Conservation (phyloP, 192 early-diverging fungal species). For the Linnemannia schmuckeri region DNA sequence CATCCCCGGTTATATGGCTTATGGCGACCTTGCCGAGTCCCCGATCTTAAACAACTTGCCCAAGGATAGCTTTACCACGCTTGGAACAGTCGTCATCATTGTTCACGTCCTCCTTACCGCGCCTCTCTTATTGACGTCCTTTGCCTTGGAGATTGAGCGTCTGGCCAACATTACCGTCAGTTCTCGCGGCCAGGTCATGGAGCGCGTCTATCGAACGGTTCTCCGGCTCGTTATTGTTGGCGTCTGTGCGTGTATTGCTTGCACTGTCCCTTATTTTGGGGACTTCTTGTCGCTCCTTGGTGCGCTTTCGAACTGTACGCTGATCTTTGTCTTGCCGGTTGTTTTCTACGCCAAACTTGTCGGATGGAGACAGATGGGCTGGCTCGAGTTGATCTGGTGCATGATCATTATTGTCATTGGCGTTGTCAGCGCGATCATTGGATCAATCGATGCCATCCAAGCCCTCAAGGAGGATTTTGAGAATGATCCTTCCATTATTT, state of each 20-base stretch:
- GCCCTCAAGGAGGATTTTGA: slow-evolving; percentile 36
- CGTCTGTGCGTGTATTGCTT: slow-evolving; percentile 66
- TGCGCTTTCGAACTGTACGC: slow-evolving; percentile 76
- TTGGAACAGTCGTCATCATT: slow-evolving; percentile 83
- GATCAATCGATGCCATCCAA: slow-evolving; percentile 73
- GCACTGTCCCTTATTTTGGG: slow-evolving; percentile 83
- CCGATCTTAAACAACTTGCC: slow-evolving; percentile 84
- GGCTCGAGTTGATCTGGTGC: slow-evolving; percentile 65
- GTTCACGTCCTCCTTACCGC: slow-evolving; percentile 84
- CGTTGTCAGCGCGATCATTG: slow-evolving; percentile 72
- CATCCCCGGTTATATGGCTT: slow-evolving; percentile 76
- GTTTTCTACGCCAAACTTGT: slow-evolving; percentile 81
- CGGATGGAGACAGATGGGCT: slow-evolving; percentile 69
- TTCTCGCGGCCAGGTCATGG: slow-evolving; percentile 59
- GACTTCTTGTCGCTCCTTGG: slow-evolving; percentile 84
- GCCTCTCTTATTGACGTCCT: slow-evolving; percentile 83
- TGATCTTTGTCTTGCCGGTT: slow-evolving; percentile 89
- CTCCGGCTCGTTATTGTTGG: slow-evolving; percentile 70
- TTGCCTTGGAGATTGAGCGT: slow-evolving; percentile 81
- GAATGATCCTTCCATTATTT: too few relatives aligned
- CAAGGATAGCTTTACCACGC: slow-evolving; percentile 66
- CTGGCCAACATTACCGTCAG: slow-evolving; percentile 71
- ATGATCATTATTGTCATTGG: slow-evolving; percentile 70
- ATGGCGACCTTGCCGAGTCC: slow-evolving; percentile 59
- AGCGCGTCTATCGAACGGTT: slow-evolving; percentile 66